These are phyloP conservation scores for Tetradesmus lagerheimii DNA, from an alignment of 139 green algal genomes.

Conservation along the genomic window DNA sequence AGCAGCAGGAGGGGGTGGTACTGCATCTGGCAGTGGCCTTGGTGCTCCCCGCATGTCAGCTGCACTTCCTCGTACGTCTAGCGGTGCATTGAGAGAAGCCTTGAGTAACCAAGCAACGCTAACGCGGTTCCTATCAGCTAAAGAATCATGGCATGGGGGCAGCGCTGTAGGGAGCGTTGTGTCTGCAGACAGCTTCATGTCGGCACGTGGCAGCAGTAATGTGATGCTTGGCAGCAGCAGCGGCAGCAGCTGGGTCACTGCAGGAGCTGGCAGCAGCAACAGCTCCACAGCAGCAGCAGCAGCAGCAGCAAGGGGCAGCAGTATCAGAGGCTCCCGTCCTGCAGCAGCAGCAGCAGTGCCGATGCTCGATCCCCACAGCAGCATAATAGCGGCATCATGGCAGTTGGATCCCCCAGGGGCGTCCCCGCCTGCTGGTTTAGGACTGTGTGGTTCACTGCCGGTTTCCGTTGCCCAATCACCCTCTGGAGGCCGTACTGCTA, in stretches of 20 bases:
- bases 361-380: neutral
- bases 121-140: neutral
- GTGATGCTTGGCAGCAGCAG: constrained; percentile 2
- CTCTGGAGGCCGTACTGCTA: neutral
- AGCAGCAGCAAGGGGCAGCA: neutral
- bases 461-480: neutral
- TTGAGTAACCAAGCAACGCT: neutral
- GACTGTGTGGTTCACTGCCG: neutral
- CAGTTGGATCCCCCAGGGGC: constrained; percentile 23
- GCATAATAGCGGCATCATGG: constrained; percentile 45
- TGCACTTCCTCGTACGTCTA: neutral
- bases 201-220: neutral
- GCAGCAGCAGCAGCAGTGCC: constrained; percentile 1
- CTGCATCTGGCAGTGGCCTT: neutral
- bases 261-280: neutral
- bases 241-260: constrained; percentile 8
- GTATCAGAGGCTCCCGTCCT: neutral
- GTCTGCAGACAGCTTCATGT: neutral
- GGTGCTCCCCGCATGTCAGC: neutral
- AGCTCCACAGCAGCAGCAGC: neutral
- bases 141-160: neutral
- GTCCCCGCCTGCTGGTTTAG: neutral
- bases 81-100: neutral
- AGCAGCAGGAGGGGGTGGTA: neutral
- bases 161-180: neutral